Percentiles rank a stretch among this genome's conserved stretches.
Evolutionary conservation across 345 rosid species (phyloP).

Genomic region (Rhodomyrtus tomentosa): DNA sequence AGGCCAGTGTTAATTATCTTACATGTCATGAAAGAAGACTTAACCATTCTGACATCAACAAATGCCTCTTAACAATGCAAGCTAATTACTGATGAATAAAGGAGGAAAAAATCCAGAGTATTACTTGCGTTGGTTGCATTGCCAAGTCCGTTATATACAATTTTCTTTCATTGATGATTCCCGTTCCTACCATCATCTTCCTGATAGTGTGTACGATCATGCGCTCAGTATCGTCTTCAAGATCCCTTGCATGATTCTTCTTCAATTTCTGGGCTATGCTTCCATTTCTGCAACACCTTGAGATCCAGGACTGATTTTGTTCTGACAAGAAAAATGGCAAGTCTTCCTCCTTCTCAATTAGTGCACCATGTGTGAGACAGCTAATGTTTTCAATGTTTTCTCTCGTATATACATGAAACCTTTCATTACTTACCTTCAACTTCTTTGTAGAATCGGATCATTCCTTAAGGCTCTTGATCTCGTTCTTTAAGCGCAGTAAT

Average conservation of each 20-base stretch:
- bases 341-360: neutral
- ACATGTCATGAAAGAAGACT: neutral
- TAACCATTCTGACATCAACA: neutral
- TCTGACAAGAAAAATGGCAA: neutral
- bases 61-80: neutral
- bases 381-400: neutral
- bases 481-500: neutral
- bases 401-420: neutral
- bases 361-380: neutral
- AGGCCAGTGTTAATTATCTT: neutral
- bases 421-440: neutral
- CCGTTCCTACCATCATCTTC: neutral
- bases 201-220: neutral
- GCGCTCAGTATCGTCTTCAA: neutral
- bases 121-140: neutral
- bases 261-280: neutral
- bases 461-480: neutral
- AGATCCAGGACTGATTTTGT: neutral
- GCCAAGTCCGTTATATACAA: neutral
- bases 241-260: neutral
- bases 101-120: neutral
- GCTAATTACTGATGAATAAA: neutral
- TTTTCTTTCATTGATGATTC: neutral
- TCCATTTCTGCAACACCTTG: neutral
- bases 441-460: neutral